A percentile compares a stretch with the other conserved stretches of the same genome.
Conservation (phyloP, 352 stramenopile genomes). For the Stephanocyclus meneghinianus region DNA sequence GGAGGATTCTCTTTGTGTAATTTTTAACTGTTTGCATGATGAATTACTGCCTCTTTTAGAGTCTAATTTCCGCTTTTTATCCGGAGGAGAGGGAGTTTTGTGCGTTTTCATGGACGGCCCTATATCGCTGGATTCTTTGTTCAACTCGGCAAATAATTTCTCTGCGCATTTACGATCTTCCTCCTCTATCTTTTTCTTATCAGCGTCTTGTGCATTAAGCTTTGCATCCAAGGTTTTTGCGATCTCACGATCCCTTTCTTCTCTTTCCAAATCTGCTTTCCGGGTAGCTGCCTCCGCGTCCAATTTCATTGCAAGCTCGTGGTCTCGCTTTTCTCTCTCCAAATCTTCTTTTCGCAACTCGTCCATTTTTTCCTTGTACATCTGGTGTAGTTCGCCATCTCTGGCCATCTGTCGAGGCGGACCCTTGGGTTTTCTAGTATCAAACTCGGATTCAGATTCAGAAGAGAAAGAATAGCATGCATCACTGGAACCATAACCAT, state of each 20-base stretch:
- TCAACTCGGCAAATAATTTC: background rate
- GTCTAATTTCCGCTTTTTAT: background rate
- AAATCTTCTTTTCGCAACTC: background rate
- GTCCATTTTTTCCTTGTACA: background rate
- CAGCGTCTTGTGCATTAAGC: background rate
- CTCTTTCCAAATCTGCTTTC: background rate
- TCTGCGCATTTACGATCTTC: background rate
- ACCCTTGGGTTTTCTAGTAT: background rate
- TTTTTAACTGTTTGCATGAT: background rate
- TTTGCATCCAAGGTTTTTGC: background rate
- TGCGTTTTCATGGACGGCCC: too few relatives aligned
- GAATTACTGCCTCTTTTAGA: background rate
- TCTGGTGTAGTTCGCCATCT: background rate
- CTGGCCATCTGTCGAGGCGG: background rate
- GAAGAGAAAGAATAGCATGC: slow-evolving; percentile 46
- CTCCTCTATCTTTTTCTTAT: background rate
- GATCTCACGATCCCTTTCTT: slow-evolving; percentile 23
- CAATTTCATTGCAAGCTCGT: slow-evolving; percentile 11
- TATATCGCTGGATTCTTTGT: background rate
- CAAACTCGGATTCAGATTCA: slow-evolving; percentile 15
- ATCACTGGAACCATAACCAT: slow-evolving; percentile 34
- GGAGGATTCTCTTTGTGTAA: background rate
- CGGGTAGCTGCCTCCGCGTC: background rate
- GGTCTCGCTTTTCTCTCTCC: background rate
- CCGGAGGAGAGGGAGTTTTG: background rate